Base-by-base conservation (phyloP, 83 land plant species). In the Picea abies region DNA sequence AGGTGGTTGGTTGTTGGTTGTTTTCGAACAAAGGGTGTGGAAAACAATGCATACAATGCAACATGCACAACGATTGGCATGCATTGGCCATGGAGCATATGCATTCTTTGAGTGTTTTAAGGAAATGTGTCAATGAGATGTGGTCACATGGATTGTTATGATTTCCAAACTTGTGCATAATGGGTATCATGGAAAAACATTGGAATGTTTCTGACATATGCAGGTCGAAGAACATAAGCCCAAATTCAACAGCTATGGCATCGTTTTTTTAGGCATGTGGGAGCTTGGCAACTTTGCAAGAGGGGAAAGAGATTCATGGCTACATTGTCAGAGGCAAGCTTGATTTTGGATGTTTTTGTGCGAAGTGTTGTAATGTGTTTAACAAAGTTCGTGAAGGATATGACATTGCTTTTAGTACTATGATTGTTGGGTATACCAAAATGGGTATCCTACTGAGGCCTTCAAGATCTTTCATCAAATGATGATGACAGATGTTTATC, bases 141-240 rank as follows among this genome's bases (percentile, higher is more conserved):
- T 84, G 49, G 86, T 84, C 12, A 80, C 68, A 0, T 88, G 87
- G 90, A 77, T 79, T 68, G 83, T 87, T 22, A 83, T 88, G 83
- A 85, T 88, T 4, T 41, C 83, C 26, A 85, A 85, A 15, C 23
- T 56, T 20, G 79, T 88, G 65, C 84, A 80, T 15, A 37, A 60
- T 25, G 84, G 83, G 35, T 77, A 75, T 12, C 83, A 81, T 83
- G 23, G 9, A 25, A 87, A 85, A 3, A 84, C 85, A 10, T 68
- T 88, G 81, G 35, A 35, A 4, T 60, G 83, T 44, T 85, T 88
- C 14, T 1, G 15, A 14, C 25, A 81, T 62, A 88, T 88, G 87
- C 64, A 73, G 19, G 56, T 29, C 0, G 84, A 83, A 44, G 87
- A 83, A 37, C 56, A 60, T 14, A 17, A 62, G 19, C 84, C 87